Conservation (phyloP, 345 rosid species). For the Theobroma cacao region DNA sequence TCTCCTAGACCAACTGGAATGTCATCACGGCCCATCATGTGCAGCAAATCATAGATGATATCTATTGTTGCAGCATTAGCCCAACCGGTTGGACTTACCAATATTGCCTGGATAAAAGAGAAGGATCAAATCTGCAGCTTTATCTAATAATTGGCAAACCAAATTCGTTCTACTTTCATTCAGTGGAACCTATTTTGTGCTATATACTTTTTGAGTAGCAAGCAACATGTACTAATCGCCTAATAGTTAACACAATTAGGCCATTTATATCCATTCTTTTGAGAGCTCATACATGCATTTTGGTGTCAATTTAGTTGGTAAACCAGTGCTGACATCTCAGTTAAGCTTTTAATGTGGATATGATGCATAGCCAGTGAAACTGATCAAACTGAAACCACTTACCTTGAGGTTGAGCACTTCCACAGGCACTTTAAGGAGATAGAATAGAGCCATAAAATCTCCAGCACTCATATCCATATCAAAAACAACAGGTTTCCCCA, state of each 20-base stretch:
- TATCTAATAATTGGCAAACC: background rate
- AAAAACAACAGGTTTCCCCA: conserved; percentile 75
- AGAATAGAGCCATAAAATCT: conserved; percentile 79
- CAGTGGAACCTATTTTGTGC: background rate
- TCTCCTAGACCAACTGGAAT: conserved; percentile 82
- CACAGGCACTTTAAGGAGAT: conserved; percentile 77
- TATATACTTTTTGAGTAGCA: too few relatives aligned
- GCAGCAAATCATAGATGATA: conserved; percentile 75
- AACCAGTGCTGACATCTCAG: background rate
- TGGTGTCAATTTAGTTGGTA: background rate
- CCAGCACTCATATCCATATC: conserved; percentile 99
- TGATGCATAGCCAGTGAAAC: background rate
- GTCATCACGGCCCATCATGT: conserved; percentile 99
- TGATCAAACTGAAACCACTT: background rate
- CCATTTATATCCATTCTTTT: background rate
- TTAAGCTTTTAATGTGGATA: background rate
- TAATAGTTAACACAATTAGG: background rate
- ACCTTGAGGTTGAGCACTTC: conserved; percentile 77
- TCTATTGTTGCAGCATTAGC: conserved; percentile 93
- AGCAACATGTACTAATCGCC: background rate
- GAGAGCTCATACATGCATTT: background rate
- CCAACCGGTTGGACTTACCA: conserved; percentile 91
- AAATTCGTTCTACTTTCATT: background rate
- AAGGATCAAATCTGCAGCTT: conserved; percentile 1
- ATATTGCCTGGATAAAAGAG: conserved; percentile 53